phyloP scores from a whole-genome alignment of 73 alveolate species.

The Durusdinium trenchii region DNA sequence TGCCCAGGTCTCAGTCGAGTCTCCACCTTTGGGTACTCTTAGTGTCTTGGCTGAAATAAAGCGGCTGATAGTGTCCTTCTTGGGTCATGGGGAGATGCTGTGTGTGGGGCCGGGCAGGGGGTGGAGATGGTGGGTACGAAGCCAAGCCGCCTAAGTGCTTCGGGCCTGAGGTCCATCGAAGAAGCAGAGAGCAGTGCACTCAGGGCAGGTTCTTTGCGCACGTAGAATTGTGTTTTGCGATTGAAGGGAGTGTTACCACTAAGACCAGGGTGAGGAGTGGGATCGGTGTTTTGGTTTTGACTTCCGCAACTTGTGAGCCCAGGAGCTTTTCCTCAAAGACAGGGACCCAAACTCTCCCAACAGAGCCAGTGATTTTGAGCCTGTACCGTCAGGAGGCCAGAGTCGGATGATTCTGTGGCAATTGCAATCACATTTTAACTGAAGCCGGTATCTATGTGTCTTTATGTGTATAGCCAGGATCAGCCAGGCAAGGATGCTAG shows the following conservation, averaged over 20 bases:
- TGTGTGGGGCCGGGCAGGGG: too few relatives aligned
- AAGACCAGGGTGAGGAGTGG: not conserved
- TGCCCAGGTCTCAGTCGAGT: conserved; percentile 18
- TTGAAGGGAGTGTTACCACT: not conserved
- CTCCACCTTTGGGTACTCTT: conserved; percentile 62
- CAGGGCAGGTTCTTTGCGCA: not conserved
- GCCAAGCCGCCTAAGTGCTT: too few relatives aligned
- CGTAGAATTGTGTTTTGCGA: not conserved
- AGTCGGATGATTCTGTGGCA: not conserved
- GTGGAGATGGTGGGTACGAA: too few relatives aligned
- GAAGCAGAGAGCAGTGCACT: not conserved
- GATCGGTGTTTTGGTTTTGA: not conserved
- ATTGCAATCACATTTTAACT: too few relatives aligned
- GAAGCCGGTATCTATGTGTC: too few relatives aligned
- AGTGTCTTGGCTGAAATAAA: not conserved
- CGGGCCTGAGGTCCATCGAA: conserved; percentile 4
- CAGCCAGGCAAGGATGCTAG: too few relatives aligned
- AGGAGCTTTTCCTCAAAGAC: conserved; percentile 38
- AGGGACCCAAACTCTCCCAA: conserved; percentile 1
- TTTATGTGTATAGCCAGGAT: too few relatives aligned
- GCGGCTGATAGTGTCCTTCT: not conserved
- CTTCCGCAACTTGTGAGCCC: not conserved
- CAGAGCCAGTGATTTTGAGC: conserved; percentile 43
- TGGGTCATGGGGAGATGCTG: too few relatives aligned
- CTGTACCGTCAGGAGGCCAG: not conserved